A percentile compares a stretch with the other conserved stretches of the same genome.
Conservation (phyloP, 345 rosid species). For the Citrus glauca region DNA sequence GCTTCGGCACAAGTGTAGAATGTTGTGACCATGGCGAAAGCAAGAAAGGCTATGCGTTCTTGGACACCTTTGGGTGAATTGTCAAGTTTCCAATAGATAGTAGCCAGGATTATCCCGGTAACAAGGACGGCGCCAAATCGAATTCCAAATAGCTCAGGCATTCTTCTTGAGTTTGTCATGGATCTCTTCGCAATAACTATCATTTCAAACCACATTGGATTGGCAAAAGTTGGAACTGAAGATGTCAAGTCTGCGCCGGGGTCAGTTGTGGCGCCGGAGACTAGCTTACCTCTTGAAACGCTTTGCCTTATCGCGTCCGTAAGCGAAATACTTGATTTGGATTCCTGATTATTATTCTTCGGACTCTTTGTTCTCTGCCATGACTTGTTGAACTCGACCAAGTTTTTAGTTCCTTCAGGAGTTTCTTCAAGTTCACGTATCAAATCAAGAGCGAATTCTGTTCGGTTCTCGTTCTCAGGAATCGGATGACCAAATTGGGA, state of each 20-base stretch:
- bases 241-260: slow-evolving; percentile 30
- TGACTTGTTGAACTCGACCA: slow-evolving; percentile 73
- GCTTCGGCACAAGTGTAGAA: slow-evolving; percentile 98
- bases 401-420: slow-evolving; percentile 54
- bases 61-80: slow-evolving; percentile 80
- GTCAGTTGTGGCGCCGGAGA: slow-evolving; percentile 49
- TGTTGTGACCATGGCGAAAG: slow-evolving; percentile 91
- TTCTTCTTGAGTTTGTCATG: slow-evolving; percentile 62
- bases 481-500: slow-evolving; percentile 76
- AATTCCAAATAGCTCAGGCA: slow-evolving; percentile 78
- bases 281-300: slow-evolving; percentile 76
- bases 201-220: slow-evolving; percentile 82
- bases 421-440: slow-evolving; percentile 82
- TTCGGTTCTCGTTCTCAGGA: slow-evolving; percentile 78
- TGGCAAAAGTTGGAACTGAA: slow-evolving; percentile 72
- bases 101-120: slow-evolving; percentile 83
- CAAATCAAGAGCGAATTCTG: slow-evolving; percentile 82
- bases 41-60: slow-evolving; percentile 85
- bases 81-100: slow-evolving; percentile 77
- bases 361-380: slow-evolving; percentile 43
- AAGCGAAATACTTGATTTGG: slow-evolving; percentile 37
- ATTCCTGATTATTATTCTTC: background rate
- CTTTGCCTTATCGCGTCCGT: slow-evolving; percentile 79
- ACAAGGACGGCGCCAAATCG: slow-evolving; percentile 74
- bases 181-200: slow-evolving; percentile 66